phyloP scores from a whole-genome alignment of 768 basidiomycete genomes.

The Tephrocybe sp. region DNA sequence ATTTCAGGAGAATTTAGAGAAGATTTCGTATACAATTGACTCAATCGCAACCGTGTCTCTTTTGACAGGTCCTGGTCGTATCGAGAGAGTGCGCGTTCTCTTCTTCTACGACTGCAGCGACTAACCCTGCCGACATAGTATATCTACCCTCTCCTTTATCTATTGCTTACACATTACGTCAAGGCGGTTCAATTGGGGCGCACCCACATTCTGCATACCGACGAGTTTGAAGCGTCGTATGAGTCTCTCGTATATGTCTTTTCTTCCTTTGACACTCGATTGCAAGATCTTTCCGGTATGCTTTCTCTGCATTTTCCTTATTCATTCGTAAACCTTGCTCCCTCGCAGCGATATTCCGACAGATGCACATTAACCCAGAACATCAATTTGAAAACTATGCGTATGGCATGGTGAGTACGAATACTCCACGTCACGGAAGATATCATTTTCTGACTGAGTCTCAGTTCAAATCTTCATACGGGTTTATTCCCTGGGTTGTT shows the following conservation, averaged over 20 bases:
- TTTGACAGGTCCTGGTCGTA: not conserved
- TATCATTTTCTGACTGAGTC: no score
- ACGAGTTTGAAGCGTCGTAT: not conserved
- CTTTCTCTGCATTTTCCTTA: no score
- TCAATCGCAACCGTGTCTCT: not conserved
- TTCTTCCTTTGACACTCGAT: not conserved
- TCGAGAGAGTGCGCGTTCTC: not conserved
- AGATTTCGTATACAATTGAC: not conserved
- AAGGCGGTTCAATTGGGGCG: not conserved
- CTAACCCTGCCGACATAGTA: not conserved
- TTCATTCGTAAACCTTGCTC: no score
- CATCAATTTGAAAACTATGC: constrained; percentile 5
- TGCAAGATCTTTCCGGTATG: constrained; percentile 4
- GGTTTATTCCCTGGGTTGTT: not conserved
- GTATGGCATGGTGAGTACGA: constrained; percentile 8
- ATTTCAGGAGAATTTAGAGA: not conserved
- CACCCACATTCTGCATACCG: not conserved
- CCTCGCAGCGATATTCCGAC: constrained; percentile 7
- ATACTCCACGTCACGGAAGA: not conserved
- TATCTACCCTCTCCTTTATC: not conserved
- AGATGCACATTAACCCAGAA: constrained; percentile 2
- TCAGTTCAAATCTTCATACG: constrained; percentile 1
- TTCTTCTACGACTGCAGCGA: not conserved
- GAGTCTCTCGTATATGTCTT: not conserved
- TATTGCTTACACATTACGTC: not conserved